Percentiles rank a stretch among this genome's conserved stretches.
Evolutionary conservation across 2,329 filamentous ascomycete species (phyloP).

Genomic region (Mycosphaerella sp.): DNA sequence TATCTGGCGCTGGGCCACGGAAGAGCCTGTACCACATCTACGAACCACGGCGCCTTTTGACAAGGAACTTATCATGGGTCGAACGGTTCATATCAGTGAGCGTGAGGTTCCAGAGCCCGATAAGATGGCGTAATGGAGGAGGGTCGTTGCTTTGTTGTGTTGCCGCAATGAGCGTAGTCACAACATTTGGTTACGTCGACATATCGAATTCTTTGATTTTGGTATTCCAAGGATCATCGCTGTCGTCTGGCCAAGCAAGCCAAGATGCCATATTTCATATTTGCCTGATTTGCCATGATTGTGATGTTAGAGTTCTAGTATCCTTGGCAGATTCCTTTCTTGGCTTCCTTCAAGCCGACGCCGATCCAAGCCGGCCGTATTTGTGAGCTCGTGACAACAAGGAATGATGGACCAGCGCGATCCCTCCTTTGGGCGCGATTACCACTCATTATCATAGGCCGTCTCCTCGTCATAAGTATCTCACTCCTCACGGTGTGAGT

Average conservation of each 20-base stretch:
- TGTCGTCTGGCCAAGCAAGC: too few relatives aligned
- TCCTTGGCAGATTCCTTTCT: neutral
- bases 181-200: neutral
- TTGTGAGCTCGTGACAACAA: neutral
- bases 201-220: too few relatives aligned
- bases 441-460: neutral
- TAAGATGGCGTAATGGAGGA: neutral
- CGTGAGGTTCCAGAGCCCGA: conserved; percentile 7
- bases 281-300: too few relatives aligned
- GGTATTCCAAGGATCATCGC: too few relatives aligned
- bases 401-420: neutral
- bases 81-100: conserved; percentile 11
- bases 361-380: neutral
- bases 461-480: too few relatives aligned
- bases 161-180: neutral
- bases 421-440: neutral
- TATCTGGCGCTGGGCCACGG: conserved; percentile 26
- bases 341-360: neutral
- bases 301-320: neutral
- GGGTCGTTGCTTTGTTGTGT: neutral
- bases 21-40: conserved; percentile 23
- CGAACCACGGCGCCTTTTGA: conserved; percentile 24
- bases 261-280: too few relatives aligned
- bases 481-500: neutral
- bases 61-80: conserved; percentile 21